Conservation (phyloP, 2,329 filamentous ascomycete species). For the Rhynchosporium secalis region DNA sequence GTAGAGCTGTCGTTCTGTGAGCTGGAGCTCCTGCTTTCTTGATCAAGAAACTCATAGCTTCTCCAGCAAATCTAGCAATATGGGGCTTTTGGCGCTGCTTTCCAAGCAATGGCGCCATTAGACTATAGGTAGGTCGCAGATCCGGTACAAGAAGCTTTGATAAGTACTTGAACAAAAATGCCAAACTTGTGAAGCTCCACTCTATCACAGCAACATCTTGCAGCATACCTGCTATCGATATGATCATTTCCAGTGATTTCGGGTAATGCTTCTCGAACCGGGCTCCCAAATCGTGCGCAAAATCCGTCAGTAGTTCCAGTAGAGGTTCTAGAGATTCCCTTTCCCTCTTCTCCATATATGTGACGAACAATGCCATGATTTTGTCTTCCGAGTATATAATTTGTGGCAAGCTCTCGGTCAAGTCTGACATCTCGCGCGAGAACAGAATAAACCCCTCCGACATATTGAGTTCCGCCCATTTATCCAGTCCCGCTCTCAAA, state of each 20-base stretch:
- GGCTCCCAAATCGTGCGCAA: constrained; percentile 88
- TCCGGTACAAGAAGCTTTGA: constrained; percentile 85
- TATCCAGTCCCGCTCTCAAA: constrained; percentile 77
- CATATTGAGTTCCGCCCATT: constrained; percentile 91
- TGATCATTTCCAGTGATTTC: constrained; percentile 71
- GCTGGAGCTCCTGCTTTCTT: constrained; percentile 82
- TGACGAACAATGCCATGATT: constrained; percentile 75
- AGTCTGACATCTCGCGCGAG: constrained; percentile 68
- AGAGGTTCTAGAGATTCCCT: constrained; percentile 81
- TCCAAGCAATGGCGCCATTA: constrained; percentile 82
- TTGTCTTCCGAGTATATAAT: constrained; percentile 86
- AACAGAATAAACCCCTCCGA: constrained; percentile 80
- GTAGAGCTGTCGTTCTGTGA: constrained; percentile 71
- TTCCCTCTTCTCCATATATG: constrained; percentile 76
- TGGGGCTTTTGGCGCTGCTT: constrained; percentile 80
- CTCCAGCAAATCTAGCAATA: constrained; percentile 88
- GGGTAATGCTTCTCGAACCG: constrained; percentile 89
- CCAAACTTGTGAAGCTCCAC: constrained; percentile 92
- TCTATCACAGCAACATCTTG: constrained; percentile 88
- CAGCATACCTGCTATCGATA: constrained; percentile 74
- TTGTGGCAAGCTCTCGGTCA: constrained; percentile 88
- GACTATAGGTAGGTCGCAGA: constrained; percentile 77
- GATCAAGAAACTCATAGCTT: constrained; percentile 90
- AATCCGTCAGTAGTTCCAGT: constrained; percentile 83
- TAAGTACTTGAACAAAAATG: constrained; percentile 97